These are phyloP conservation scores for Raphanus hybrid DNA, from an alignment of 441 rosid species.

Conservation along the genomic window DNA sequence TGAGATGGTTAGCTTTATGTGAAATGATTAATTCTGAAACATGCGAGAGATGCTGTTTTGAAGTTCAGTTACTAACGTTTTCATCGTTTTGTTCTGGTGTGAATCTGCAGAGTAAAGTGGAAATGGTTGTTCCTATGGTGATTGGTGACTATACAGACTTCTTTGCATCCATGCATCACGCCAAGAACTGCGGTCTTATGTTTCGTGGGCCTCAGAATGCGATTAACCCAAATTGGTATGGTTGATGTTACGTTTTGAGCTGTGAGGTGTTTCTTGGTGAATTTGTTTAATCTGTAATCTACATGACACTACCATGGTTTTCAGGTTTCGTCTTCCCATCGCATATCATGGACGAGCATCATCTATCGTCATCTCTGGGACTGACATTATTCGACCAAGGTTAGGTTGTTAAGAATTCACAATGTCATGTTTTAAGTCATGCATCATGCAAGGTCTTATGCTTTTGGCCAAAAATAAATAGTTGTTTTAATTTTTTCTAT, in stretches of 20 bases:
- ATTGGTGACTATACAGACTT: conserved; percentile 97
- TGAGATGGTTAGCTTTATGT: conserved; percentile 59
- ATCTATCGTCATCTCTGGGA: conserved; percentile 89
- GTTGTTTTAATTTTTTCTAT: background rate
- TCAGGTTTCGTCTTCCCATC: conserved; percentile 93
- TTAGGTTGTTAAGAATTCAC: conserved; percentile 32
- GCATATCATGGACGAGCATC: conserved; percentile 99
- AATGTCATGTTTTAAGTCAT: conserved; percentile 16
- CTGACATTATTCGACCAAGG: conserved; percentile 87
- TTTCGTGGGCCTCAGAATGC: conserved; percentile 89
- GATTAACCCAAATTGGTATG: conserved; percentile 74
- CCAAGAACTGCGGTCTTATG: conserved; percentile 87
- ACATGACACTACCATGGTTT: conserved; percentile 25
- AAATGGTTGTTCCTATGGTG: conserved; percentile 82
- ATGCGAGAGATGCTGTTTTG: background rate
- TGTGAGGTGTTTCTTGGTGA: conserved; percentile 21
- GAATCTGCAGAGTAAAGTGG: conserved; percentile 61
- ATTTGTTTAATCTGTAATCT: conserved; percentile 5
- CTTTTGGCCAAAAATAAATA: background rate
- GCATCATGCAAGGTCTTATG: conserved; percentile 11
- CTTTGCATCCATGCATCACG: conserved; percentile 92
- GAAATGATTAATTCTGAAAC: background rate
- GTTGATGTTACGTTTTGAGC: conserved; percentile 46
- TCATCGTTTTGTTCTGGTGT: conserved; percentile 8
- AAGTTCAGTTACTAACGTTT: conserved; percentile 12